A percentile compares a stretch with the other conserved stretches of the same genome.
Evolutionary conservation across 495 filamentous ascomycete genomes (phyloP).

Genomic region (Astrothelium macrocarpum): DNA sequence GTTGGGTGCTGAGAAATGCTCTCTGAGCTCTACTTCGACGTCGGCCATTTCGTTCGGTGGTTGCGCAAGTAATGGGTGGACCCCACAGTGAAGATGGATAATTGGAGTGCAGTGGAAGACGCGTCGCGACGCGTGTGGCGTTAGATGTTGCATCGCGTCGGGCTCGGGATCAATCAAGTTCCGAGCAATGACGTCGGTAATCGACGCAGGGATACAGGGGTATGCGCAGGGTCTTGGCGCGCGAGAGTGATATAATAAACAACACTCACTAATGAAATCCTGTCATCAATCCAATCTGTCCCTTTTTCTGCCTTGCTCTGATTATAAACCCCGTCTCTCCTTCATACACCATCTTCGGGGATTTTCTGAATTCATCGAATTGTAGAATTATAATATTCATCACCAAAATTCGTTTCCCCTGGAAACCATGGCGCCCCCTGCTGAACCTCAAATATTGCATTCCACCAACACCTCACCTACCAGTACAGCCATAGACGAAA

Average conservation of each 20-base stretch:
- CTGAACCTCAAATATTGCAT: background rate
- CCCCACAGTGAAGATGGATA: background rate
- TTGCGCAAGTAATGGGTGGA: background rate
- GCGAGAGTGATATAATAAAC: background rate
- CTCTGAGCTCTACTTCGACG: slow-evolving; percentile 50
- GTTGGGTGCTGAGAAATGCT: slow-evolving; percentile 52
- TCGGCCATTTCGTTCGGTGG: slow-evolving; percentile 40
- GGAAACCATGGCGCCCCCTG: background rate
- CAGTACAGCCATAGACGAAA: background rate
- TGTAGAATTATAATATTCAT: too few relatives aligned
- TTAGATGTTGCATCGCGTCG: background rate
- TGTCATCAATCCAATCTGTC: background rate
- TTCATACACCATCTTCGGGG: too few relatives aligned
- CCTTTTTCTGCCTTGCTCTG: background rate
- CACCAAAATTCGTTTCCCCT: background rate
- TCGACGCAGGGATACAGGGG: background rate
- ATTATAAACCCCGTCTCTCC: background rate
- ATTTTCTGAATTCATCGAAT: too few relatives aligned
- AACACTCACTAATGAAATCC: background rate
- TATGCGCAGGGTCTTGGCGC: background rate
- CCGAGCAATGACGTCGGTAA: slow-evolving; percentile 2
- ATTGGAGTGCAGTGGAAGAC: slow-evolving; percentile 8
- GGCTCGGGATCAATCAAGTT: background rate
- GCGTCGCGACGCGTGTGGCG: slow-evolving; percentile 19
- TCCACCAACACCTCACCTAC: background rate